Conservation (phyloP, 306 rosid genomes). For the Dalbergia cultrata region DNA sequence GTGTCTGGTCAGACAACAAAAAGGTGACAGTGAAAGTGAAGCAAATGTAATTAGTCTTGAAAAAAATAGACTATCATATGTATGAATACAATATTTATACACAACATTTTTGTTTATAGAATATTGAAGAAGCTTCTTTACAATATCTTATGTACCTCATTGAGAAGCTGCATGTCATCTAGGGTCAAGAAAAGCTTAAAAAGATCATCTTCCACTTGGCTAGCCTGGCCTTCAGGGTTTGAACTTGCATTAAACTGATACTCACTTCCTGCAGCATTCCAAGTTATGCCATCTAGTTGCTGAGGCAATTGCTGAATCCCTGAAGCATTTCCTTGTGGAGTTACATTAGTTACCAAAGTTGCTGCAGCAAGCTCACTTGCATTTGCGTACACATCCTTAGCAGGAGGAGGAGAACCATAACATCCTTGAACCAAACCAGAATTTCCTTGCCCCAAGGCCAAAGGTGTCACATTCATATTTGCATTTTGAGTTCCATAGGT, state of each 20-base stretch:
- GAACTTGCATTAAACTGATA: background rate
- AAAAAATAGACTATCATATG: background rate
- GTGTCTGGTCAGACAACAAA: conserved; percentile 26
- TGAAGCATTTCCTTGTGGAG: conserved; percentile 21
- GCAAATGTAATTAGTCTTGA: background rate
- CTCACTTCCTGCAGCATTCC: conserved; percentile 27
- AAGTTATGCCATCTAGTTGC: background rate
- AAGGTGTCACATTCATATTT: background rate
- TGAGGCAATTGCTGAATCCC: background rate
- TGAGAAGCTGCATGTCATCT: background rate
- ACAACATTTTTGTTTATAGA: background rate
- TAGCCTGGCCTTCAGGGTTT: background rate
- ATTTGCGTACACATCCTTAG: background rate
- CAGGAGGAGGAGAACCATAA: background rate
- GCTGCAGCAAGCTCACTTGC: background rate
- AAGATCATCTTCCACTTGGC: background rate
- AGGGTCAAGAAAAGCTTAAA: conserved; percentile 13
- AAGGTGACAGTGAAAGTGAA: background rate
- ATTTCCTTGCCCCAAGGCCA: conserved; percentile 7
- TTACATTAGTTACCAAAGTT: background rate
- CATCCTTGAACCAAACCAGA: conserved; percentile 30
- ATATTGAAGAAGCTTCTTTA: background rate
- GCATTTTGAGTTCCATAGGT: background rate
- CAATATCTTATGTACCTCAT: conserved; percentile 30
- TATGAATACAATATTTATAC: background rate